Evolutionary conservation across 345 rosid genomes (phyloP).

Genomic region (Gossypium rotundifolium): DNA sequence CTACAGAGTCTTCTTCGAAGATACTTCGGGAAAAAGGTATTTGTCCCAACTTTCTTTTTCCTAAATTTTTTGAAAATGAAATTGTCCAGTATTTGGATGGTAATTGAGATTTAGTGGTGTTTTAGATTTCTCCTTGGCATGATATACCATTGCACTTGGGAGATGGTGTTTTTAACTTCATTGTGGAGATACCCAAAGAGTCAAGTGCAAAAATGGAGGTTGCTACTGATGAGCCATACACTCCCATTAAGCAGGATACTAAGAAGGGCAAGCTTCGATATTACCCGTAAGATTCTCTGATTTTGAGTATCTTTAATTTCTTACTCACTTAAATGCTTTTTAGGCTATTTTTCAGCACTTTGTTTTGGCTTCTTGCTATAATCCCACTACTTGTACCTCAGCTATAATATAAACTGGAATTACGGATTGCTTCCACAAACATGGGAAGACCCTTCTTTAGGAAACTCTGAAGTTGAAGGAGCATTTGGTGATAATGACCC

Average conservation of each 20-base stretch:
- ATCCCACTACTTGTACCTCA: constrained; percentile 9
- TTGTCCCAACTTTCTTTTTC: not conserved
- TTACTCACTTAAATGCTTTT: not conserved
- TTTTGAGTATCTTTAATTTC: not conserved
- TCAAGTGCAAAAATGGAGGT: constrained; percentile 97
- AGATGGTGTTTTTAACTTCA: constrained; percentile 69
- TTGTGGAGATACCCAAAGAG: constrained; percentile 89
- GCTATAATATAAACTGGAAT: constrained; percentile 94
- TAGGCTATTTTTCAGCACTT: not conserved
- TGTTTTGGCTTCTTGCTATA: not conserved
- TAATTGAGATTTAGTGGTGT: not conserved
- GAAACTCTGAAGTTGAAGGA: constrained; percentile 82
- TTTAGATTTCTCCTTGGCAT: constrained; percentile 96
- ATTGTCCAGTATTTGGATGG: not conserved
- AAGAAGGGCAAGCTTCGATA: constrained; percentile 70
- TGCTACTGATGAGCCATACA: constrained; percentile 88
- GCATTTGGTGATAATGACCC: constrained; percentile 95
- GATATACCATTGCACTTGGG: constrained; percentile 79
- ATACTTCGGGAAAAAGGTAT: constrained; percentile 14
- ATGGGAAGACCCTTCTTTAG: constrained; percentile 93
- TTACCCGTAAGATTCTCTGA: constrained; percentile 47
- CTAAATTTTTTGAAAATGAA: not conserved
- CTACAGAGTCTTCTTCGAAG: constrained; percentile 18
- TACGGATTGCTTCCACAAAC: constrained; percentile 97
- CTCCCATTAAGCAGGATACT: constrained; percentile 55